These are phyloP conservation scores for Xylaria sp. DNA, from an alignment of 2,329 filamentous ascomycete genomes.

Conservation along the genomic window DNA sequence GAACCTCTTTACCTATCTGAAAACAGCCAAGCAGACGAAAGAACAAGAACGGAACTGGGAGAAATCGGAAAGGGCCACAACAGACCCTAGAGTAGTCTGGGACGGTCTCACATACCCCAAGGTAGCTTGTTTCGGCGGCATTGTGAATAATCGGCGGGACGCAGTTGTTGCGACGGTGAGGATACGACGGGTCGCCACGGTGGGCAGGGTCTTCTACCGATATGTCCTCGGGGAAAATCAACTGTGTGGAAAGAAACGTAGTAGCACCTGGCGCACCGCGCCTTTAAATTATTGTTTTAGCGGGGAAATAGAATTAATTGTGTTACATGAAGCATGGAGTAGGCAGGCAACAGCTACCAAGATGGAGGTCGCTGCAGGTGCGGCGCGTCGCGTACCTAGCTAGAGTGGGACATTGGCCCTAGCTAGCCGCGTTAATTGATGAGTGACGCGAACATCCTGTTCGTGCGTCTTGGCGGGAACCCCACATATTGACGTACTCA, in stretches of 20 bases:
- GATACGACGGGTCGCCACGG: constrained; percentile 45
- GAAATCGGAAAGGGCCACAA: constrained; percentile 34
- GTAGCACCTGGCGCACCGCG: background rate
- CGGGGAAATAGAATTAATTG: background rate
- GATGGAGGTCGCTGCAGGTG: constrained; percentile 16
- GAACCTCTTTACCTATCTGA: background rate
- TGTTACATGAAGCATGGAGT: background rate
- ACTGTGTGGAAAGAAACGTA: background rate
- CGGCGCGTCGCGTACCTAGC: constrained; percentile 31
- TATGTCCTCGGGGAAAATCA: background rate
- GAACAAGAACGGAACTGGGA: background rate
- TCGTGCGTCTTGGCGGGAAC: constrained; percentile 4
- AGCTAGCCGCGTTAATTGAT: constrained; percentile 44
- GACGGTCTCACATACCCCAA: constrained; percentile 52
- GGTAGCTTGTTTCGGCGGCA: constrained; percentile 51
- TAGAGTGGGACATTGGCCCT: background rate
- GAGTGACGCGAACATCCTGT: constrained; percentile 40
- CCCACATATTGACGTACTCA: constrained; percentile 10
- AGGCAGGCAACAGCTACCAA: constrained; percentile 16
- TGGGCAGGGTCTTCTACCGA: constrained; percentile 25
- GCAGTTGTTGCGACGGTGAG: constrained; percentile 44
- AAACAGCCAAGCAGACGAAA: background rate
- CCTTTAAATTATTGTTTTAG: background rate
- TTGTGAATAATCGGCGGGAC: constrained; percentile 44
- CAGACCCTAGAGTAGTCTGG: constrained; percentile 51